Conservation (phyloP, 805 yeast genomes). For the Monosporozyma servazzii region DNA sequence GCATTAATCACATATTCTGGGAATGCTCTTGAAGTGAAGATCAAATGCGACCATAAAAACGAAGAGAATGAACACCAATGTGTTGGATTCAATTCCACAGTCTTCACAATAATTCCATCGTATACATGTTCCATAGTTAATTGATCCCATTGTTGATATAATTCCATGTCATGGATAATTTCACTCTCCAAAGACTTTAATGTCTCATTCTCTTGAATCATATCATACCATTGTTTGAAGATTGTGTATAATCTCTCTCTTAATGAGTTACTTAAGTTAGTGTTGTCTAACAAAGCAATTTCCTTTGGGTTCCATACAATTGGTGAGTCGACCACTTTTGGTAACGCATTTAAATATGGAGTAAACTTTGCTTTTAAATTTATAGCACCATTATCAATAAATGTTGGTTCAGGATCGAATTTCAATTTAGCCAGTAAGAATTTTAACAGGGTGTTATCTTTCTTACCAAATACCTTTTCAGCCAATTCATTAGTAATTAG, state of each 20-base stretch:
- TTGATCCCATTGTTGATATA: conserved; percentile 10
- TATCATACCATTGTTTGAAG: conserved; percentile 52
- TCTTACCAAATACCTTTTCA: conserved; percentile 14
- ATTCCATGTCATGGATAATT: neutral
- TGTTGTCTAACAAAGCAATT: conserved; percentile 44
- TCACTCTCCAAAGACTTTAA: neutral
- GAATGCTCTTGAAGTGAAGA: conserved; percentile 71
- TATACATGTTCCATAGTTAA: conserved; percentile 13
- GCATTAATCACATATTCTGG: conserved; percentile 43
- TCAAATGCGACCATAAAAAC: conserved; percentile 66
- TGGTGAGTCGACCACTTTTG: conserved; percentile 44
- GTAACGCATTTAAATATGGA: conserved; percentile 45
- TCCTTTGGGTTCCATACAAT: conserved; percentile 53
- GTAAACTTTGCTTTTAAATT: conserved; percentile 19
- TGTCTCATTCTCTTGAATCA: neutral
- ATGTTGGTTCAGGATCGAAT: conserved; percentile 22
- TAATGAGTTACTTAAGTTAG: conserved; percentile 54
- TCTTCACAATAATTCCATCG: conserved; percentile 10
- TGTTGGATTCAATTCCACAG: conserved; percentile 5
- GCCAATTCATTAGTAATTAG: conserved; percentile 25
- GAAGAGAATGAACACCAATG: conserved; percentile 60
- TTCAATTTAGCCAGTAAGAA: conserved; percentile 36
- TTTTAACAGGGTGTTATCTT: conserved; percentile 31
- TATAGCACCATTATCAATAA: neutral
- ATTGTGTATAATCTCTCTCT: conserved; percentile 38